Conservation (phyloP, 75 land plant genomes). For the Gnetum montanum region DNA sequence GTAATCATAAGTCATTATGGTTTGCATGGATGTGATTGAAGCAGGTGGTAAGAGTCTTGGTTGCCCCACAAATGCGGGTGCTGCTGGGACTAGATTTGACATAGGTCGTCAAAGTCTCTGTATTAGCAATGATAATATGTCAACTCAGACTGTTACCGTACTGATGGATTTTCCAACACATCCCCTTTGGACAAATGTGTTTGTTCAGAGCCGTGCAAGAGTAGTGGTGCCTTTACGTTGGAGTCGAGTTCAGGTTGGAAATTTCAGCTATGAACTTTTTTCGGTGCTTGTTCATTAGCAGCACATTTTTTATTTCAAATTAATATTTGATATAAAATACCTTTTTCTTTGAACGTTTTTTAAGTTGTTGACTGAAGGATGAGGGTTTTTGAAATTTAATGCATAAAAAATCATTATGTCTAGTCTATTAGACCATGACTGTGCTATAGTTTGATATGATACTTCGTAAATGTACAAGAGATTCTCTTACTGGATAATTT, state of each 20-base stretch:
- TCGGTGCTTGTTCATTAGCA: not conserved
- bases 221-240: constrained; percentile 91
- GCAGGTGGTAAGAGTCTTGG: constrained; percentile 85
- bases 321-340: too few relatives aligned
- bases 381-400: too few relatives aligned
- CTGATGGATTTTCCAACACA: constrained; percentile 83
- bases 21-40: constrained; percentile 8
- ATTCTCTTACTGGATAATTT: too few relatives aligned
- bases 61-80: constrained; percentile 85
- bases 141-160: constrained; percentile 83
- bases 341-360: too few relatives aligned
- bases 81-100: constrained; percentile 92
- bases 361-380: too few relatives aligned
- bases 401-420: too few relatives aligned
- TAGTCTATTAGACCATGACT: too few relatives aligned
- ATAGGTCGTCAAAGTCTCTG: constrained; percentile 56
- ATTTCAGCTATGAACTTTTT: not conserved
- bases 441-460: too few relatives aligned
- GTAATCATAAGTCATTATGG: too few relatives aligned
- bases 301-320: not conserved
- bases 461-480: too few relatives aligned
- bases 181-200: constrained; percentile 84
- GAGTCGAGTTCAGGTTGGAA: constrained; percentile 89
- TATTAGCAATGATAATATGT: constrained; percentile 67
- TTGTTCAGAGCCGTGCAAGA: constrained; percentile 59